phyloP scores from a whole-genome alignment of 2,329 filamentous ascomycete genomes.

The Amauroascus verrucosus region DNA sequence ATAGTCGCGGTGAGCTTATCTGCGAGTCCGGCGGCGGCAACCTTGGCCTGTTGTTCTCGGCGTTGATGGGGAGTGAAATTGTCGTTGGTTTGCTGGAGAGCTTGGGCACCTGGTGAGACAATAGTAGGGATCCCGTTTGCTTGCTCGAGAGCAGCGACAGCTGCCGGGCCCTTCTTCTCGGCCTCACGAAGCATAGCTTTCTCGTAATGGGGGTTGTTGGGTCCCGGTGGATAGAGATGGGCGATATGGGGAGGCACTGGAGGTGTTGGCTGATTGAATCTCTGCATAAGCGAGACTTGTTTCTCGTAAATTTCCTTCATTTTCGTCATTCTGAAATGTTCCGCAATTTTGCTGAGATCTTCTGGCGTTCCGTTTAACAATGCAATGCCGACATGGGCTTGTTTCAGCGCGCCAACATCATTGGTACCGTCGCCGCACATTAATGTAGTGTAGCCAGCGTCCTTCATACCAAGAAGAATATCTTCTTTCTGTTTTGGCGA shows the following conservation, averaged over 20 bases:
- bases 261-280: constrained; percentile 89
- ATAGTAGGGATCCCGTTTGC: constrained; percentile 52
- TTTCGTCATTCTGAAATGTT: constrained; percentile 86
- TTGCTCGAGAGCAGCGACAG: constrained; percentile 45
- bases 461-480: constrained; percentile 90
- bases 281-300: constrained; percentile 78
- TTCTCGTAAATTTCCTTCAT: constrained; percentile 99
- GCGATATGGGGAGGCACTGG: constrained; percentile 87
- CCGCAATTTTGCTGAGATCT: constrained; percentile 80
- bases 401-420: constrained; percentile 93
- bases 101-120: constrained; percentile 55
- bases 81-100: constrained; percentile 42
- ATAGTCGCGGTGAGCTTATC: constrained; percentile 78
- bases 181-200: constrained; percentile 85
- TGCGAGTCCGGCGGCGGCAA: constrained; percentile 66
- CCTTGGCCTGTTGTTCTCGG: constrained; percentile 48
- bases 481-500: constrained; percentile 99
- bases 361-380: constrained; percentile 89
- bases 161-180: constrained; percentile 58
- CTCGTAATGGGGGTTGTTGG: constrained; percentile 83
- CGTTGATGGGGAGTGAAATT: constrained; percentile 44
- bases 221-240: constrained; percentile 85
- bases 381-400: constrained; percentile 93
- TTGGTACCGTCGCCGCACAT: constrained; percentile 99
- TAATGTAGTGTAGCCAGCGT: constrained; percentile 92